Base-by-base conservation (phyloP, 331 rosid species). In the Quercus phellos region DNA sequence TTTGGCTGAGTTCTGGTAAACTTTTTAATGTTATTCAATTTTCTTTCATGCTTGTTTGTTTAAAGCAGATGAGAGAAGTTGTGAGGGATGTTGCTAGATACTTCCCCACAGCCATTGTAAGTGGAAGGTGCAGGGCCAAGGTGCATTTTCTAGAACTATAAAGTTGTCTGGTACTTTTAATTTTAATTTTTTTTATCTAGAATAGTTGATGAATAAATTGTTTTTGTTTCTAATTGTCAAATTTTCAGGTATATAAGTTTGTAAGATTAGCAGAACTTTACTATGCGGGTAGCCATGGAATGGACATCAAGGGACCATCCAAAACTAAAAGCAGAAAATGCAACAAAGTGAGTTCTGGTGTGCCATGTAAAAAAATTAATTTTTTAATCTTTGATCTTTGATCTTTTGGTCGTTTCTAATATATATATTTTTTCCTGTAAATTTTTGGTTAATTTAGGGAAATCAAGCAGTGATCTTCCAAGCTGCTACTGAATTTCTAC, bases 281-380 rank as follows among this genome's bases (percentile, higher is more conserved):
- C 69, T 94, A 94, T 29, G 99, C 99, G 5, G 99, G 97, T 29
- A 94, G 99, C 85, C 99, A 94, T 79, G 97, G 99, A 16, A 94
- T 94, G 99, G 99, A 94, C 86, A 94, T 94, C 10, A 88, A 81
- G 80, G 97, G 95, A 29, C 99, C 99, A 81, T 83, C 94, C 38
- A 87, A 90, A 82, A 76, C 94, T 32, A 87, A 90, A 82, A 76
- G 75, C 74, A 55, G 16, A 83, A 83, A 67, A 75, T 51, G 68
- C 78, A 77, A 84, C 71, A 85, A 90, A 77, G 97, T 90, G 73
- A 89, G 91, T 68, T 43, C 30, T 22, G n/a, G 3, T 66, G 3
- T 17, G 8, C 1, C 2, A 3, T 17, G 14, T 11, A 27, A 29
- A 26, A 26, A 66, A n/a, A 34, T 10, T 18, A 32, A 9, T 22